Conservation (phyloP, 2,329 filamentous ascomycete species). For the Helicocarpus griseus region DNA sequence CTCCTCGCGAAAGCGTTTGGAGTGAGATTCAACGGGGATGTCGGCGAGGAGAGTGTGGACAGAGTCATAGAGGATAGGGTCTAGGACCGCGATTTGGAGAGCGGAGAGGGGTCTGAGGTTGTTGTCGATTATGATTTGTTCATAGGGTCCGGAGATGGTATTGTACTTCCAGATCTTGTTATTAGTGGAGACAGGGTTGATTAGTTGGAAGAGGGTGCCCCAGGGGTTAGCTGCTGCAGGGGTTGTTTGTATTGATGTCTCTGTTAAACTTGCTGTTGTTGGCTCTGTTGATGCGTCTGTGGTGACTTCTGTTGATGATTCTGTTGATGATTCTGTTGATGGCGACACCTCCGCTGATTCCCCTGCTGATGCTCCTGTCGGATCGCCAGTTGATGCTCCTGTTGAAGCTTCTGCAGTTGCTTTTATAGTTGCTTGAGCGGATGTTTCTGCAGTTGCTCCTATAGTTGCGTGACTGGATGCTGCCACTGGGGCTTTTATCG, state of each 20-base stretch:
- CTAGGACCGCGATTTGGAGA: constrained; percentile 16
- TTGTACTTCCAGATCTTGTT: constrained; percentile 13
- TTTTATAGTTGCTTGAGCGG: no score
- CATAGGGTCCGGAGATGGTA: constrained; percentile 3
- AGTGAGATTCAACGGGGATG: constrained; percentile 13
- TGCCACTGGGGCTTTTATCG: no score
- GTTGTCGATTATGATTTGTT: constrained; percentile 6
- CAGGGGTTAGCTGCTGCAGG: background rate
- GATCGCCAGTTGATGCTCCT: no score
- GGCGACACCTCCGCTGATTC: no score
- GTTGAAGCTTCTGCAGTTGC: no score
- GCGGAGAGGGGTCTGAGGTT: constrained; percentile 11
- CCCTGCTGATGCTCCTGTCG: background rate
- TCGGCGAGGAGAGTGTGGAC: constrained; percentile 11
- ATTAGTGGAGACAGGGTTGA: constrained; percentile 8
- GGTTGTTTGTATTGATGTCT: no score
- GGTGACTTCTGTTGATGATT: background rate
- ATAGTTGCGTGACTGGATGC: no score
- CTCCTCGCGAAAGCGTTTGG: constrained; percentile 13
- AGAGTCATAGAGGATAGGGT: constrained; percentile 11
- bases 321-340: background rate
- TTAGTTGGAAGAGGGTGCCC: constrained; percentile 15
- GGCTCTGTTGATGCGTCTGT: background rate
- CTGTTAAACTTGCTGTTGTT: no score
- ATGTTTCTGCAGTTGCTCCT: no score